A percentile compares a stretch with the other conserved stretches of the same genome.
phyloP scores from a whole-genome alignment of 176 grass and related monocot species.

The Cenchrus purpureus region DNA sequence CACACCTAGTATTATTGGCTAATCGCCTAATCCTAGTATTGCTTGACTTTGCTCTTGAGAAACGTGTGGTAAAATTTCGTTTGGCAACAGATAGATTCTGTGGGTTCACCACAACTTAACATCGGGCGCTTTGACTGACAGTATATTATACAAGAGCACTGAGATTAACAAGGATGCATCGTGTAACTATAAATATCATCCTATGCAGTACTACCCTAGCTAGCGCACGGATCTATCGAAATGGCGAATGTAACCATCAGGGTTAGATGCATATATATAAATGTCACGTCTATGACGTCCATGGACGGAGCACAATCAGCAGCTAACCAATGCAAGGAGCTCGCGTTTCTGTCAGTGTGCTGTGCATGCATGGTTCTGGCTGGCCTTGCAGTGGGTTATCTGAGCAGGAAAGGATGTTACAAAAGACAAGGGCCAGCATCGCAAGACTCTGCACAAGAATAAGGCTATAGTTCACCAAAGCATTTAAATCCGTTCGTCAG shows the following conservation, averaged over 20 bases:
- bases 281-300: neutral
- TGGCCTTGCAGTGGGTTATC: slow-evolving; percentile 5
- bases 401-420: neutral
- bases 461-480: neutral
- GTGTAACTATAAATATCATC: neutral
- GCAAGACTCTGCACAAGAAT: neutral
- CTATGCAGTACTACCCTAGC: neutral
- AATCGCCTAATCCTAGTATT: neutral
- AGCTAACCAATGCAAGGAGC: neutral
- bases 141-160: no score
- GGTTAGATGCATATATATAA: neutral
- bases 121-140: no score
- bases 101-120: no score
- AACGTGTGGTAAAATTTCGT: neutral
- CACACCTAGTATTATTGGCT: no score
- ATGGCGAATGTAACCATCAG: neutral
- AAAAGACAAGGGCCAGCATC: slow-evolving; percentile 2
- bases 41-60: neutral
- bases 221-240: neutral
- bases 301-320: neutral
- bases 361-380: slow-evolving; percentile 9
- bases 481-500: no score
- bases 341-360: neutral
- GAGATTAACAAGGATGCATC: neutral
- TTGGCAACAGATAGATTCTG: neutral